Evolutionary conservation across 202 grass and related monocot species (phyloP).

Genomic region (Carex arenaria): DNA sequence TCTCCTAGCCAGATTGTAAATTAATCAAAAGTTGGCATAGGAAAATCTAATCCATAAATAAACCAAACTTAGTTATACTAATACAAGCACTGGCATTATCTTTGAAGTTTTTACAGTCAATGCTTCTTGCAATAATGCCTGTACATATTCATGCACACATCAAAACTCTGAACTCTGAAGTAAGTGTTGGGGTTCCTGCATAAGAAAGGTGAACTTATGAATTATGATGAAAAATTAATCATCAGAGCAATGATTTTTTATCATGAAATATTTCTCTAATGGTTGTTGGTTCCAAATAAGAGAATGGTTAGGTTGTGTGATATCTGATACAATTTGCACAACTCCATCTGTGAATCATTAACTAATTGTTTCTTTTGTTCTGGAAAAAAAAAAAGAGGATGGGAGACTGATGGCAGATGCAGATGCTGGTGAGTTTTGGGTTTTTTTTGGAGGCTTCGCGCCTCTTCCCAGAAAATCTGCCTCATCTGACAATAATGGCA

Average conservation of each 20-base stretch:
- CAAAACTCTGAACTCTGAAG: background rate
- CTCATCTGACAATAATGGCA: constrained; percentile 57
- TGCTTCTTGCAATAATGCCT: background rate
- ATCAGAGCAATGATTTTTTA: background rate
- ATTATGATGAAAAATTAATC: background rate
- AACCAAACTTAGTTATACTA: background rate
- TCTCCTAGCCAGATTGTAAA: background rate
- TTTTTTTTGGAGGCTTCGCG: constrained; percentile 88
- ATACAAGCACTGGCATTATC: background rate
- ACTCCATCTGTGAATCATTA: background rate
- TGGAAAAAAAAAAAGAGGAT: constrained; percentile 48
- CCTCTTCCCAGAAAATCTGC: constrained; percentile 82
- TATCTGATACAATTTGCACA: background rate
- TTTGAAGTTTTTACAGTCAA: background rate
- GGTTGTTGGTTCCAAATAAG: background rate
- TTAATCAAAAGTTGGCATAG: background rate
- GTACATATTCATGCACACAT: background rate
- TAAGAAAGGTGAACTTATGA: background rate
- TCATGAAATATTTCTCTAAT: background rate
- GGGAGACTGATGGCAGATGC: constrained; percentile 93
- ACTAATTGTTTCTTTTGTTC: constrained; percentile 13
- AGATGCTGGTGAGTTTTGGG: constrained; percentile 96
- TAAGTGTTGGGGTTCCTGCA: background rate
- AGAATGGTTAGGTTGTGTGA: background rate
- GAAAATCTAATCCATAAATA: background rate